Percentiles rank a stretch among this genome's conserved stretches.
Evolutionary conservation across 2,329 filamentous ascomycete species (phyloP).

Genomic region (Aspergillus sp.): DNA sequence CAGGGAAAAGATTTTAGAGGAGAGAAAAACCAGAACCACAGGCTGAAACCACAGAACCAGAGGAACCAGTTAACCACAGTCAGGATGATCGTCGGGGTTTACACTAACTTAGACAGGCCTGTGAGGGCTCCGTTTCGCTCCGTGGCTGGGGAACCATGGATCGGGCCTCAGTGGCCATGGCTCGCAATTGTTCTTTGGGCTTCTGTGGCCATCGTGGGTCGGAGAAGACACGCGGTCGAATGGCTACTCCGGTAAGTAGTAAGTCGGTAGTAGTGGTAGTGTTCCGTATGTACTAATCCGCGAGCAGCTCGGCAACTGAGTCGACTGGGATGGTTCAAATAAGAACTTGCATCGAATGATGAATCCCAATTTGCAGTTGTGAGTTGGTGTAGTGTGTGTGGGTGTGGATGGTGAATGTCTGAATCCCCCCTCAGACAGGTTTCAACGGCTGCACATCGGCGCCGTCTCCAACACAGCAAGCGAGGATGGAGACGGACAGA

Average conservation of each 20-base stretch:
- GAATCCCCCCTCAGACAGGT: neutral
- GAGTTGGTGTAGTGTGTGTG: neutral
- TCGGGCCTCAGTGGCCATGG: constrained; percentile 1
- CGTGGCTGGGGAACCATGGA: constrained; percentile 1
- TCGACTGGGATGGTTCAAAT: neutral
- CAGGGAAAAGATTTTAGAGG: neutral
- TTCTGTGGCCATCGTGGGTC: constrained; percentile 5
- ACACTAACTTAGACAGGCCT: neutral
- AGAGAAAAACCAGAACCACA: constrained; percentile 5
- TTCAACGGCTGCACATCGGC: constrained; percentile 15
- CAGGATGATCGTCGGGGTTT: neutral
- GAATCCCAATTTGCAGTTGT: neutral
- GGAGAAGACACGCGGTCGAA: constrained; percentile 8
- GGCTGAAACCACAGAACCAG: neutral
- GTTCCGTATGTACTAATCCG: neutral
- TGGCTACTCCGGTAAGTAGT: neutral
- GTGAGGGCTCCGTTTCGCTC: neutral
- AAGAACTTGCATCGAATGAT: neutral
- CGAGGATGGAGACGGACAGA: constrained; percentile 2
- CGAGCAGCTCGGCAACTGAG: neutral
- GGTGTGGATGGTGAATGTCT: neutral
- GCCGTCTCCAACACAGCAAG: constrained; percentile 4
- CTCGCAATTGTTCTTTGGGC: constrained; percentile 7
- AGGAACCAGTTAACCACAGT: neutral
- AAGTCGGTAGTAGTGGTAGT: too few species aligned